Evolutionary conservation across 352 stramenopile species (phyloP).

Genomic region (Blastocystis sp.): DNA sequence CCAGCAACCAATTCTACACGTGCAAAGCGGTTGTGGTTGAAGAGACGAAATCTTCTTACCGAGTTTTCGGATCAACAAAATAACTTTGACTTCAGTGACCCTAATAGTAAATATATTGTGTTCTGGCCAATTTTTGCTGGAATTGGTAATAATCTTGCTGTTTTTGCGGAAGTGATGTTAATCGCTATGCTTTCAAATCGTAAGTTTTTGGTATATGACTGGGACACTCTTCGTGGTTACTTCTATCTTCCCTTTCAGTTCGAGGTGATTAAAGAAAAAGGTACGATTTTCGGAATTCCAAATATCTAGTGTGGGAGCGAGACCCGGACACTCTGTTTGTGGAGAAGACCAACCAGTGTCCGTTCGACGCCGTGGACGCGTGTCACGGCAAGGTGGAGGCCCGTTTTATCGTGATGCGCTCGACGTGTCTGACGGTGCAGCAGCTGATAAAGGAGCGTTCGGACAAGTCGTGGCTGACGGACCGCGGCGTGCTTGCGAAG

Average conservation of each 20-base stretch:
- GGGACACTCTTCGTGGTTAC: constrained; percentile 4
- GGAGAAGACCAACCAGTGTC: constrained; percentile 32
- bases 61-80: background rate
- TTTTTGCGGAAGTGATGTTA: constrained; percentile 9
- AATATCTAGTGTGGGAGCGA: constrained; percentile 38
- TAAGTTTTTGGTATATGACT: constrained; percentile 52
- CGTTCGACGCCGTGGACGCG: background rate
- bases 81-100: background rate
- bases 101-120: constrained; percentile 20
- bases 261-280: constrained; percentile 42
- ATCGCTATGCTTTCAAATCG: constrained; percentile 10
- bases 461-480: background rate
- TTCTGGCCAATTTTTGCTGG: constrained; percentile 39
- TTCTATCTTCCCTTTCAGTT: constrained; percentile 49
- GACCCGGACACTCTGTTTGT: constrained; percentile 17
- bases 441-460: background rate
- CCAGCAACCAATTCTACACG: background rate
- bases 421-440: constrained; percentile 30
- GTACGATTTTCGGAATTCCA: background rate
- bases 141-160: constrained; percentile 41
- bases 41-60: background rate
- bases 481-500: background rate
- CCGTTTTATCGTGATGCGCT: constrained; percentile 39
- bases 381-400: background rate
- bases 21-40: background rate